Conservation (phyloP, 1,284 basidiomycete genomes). For the Microbotryomycetes sp. region DNA sequence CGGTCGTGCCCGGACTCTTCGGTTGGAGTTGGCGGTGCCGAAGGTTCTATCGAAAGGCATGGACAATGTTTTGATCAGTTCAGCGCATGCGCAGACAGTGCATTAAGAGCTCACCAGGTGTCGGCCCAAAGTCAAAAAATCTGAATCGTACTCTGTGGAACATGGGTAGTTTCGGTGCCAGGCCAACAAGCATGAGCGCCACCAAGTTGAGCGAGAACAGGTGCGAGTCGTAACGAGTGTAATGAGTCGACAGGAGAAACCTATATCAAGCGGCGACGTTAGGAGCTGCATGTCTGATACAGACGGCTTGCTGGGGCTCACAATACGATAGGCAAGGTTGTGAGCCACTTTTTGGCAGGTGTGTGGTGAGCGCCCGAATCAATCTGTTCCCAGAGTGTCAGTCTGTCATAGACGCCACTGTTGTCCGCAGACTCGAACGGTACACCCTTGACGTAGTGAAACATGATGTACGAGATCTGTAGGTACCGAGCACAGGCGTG, state of each 20-base stretch:
- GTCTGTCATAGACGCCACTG: constrained; percentile 84
- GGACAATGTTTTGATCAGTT: not conserved
- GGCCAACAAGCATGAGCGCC: constrained; percentile 67
- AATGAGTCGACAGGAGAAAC: constrained; percentile 95
- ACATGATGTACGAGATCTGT: constrained; percentile 94
- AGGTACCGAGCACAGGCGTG: not conserved
- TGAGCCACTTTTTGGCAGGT: constrained; percentile 95
- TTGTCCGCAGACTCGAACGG: constrained; percentile 65
- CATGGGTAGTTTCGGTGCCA: constrained; percentile 94
- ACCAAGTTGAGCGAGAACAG: constrained; percentile 86
- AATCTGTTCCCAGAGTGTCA: constrained; percentile 99
- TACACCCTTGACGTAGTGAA: constrained; percentile 95
- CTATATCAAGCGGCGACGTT: constrained; percentile 46
- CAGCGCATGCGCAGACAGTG: not conserved
- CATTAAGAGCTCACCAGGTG: constrained; percentile 15
- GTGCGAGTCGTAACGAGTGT: constrained; percentile 76
- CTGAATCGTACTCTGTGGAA: constrained; percentile 47
- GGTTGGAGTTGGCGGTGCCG: constrained; percentile 1
- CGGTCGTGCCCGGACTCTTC: too few species aligned
- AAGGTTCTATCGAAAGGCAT: not conserved
- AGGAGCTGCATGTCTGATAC: not conserved
- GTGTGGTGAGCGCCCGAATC: constrained; percentile 98
- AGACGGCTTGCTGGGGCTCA: constrained; percentile 48
- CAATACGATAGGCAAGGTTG: constrained; percentile 84
- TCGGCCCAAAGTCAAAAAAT: constrained; percentile 32